Evolutionary conservation across 371 early-diverging fungal species (phyloP).

Genomic region (Blyttiomyces sp.): DNA sequence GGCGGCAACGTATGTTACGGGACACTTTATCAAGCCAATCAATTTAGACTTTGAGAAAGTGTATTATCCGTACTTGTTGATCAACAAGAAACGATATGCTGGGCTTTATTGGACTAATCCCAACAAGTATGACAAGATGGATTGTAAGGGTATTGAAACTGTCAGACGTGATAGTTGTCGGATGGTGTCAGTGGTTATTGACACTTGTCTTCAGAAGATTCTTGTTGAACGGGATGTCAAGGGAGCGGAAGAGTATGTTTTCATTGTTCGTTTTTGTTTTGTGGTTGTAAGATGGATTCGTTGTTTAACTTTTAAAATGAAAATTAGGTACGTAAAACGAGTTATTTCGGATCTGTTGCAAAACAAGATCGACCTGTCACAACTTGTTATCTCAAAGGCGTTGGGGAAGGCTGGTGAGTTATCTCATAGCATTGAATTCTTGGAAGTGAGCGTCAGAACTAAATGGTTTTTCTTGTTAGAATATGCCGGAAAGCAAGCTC

Average conservation of each 20-base stretch:
- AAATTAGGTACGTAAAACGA: slow-evolving; percentile 76
- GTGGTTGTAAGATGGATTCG: background rate
- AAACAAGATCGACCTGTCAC: slow-evolving; percentile 96
- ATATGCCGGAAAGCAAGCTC: slow-evolving; percentile 97
- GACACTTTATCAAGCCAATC: slow-evolving; percentile 90
- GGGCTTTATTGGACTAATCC: slow-evolving; percentile 98
- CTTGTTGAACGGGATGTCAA: slow-evolving; percentile 89
- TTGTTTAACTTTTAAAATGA: background rate
- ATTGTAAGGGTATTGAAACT: slow-evolving; percentile 84
- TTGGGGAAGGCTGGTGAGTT: slow-evolving; percentile 79
- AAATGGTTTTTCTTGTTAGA: slow-evolving; percentile 53
- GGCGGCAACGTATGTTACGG: slow-evolving; percentile 86
- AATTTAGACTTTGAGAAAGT: slow-evolving; percentile 98
- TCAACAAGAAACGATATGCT: slow-evolving; percentile 99
- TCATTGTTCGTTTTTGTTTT: background rate
- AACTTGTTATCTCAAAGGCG: slow-evolving; percentile 97
- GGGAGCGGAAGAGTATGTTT: slow-evolving; percentile 83
- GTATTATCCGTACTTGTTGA: slow-evolving; percentile 62
- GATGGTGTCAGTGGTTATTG: slow-evolving; percentile 91
- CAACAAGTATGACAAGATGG: slow-evolving; percentile 36
- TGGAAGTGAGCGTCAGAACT: too few species aligned
- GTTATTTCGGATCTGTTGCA: slow-evolving; percentile 92
- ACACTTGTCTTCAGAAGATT: slow-evolving; percentile 89
- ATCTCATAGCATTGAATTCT: too few species aligned
- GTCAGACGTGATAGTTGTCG: slow-evolving; percentile 99